Conservation (phyloP, 2,329 filamentous ascomycete genomes). For the Fusarium scirpi region DNA sequence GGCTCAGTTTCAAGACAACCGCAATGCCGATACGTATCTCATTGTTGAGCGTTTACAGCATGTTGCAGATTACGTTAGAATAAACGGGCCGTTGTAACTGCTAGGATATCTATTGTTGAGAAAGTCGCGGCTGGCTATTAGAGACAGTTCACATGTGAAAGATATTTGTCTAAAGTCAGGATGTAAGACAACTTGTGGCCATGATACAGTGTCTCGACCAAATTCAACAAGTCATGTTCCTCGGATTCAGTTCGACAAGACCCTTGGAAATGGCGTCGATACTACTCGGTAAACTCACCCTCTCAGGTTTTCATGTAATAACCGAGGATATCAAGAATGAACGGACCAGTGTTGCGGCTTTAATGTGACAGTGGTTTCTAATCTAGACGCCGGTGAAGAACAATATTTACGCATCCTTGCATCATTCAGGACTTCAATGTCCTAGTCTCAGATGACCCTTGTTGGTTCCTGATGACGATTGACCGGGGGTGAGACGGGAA, state of each 20-base stretch:
- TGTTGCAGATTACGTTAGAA: background rate
- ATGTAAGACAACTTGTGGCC: background rate
- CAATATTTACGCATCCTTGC: conserved; percentile 22
- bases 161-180: background rate
- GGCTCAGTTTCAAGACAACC: conserved; percentile 25
- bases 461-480: conserved; percentile 31
- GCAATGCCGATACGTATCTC: background rate
- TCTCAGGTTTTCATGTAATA: conserved; percentile 22
- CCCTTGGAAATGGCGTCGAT: conserved; percentile 33
- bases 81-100: conserved; percentile 8
- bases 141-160: conserved; percentile 31
- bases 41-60: conserved; percentile 13
- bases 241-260: conserved; percentile 26
- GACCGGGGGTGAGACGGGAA: conserved; percentile 15
- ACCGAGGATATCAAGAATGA: conserved; percentile 37
- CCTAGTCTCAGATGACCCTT: conserved; percentile 36
- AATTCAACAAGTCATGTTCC: background rate
- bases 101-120: conserved; percentile 27
- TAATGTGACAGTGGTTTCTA: conserved; percentile 14
- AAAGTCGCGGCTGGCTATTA: conserved; percentile 2
- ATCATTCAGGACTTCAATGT: conserved; percentile 40
- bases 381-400: conserved; percentile 11
- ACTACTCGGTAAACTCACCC: conserved; percentile 20
- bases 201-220: background rate
- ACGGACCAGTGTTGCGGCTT: conserved; percentile 27